Base-by-base conservation (phyloP, 495 filamentous ascomycete genomes). In the Collariella sp. region DNA sequence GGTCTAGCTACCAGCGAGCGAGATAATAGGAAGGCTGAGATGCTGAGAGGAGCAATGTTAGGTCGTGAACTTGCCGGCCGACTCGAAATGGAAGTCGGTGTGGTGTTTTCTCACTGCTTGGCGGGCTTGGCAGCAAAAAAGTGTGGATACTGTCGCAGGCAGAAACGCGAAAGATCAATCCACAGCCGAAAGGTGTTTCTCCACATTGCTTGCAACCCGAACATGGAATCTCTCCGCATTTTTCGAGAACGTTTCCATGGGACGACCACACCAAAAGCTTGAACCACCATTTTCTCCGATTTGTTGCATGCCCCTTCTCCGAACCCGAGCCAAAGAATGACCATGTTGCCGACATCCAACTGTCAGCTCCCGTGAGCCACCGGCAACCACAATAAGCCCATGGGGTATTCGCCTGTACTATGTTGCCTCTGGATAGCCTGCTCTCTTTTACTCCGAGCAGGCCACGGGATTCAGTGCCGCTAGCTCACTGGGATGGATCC, bases 231-330 rank as follows among this genome's bases (percentile, higher is more conserved):
- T 5, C 26, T 9, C 26, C 26, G 9, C 26, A 5, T 9, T 31
- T 31, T 31, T 31, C 26, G 26, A 31, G 5, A 35, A 29, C 18
- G 52, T 9, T 18, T n/a, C 35, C 18, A 24, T 29, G 26, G 9
- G n/a, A 22, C 7, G 24, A 13, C 5, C 29, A 20, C 41, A n/a
- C n/a, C n/a, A n/a, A 9, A 34, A 33, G 22, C 43, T 46, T 46
- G 51, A 52, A 40, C 43, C 18, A 51, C 29, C 19, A 44, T 51
- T 59, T 53, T 59, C 56, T 60, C 60, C 60, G 56, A 59, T 62
- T 59, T 55, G 57, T 36, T 57, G 20, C 5, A 10, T 20, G 19
- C 26, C 26, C 26, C 26, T 31, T 4, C 9, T 9, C 26, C 26
- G 26, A 9, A 31, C 4, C 26, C 26, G 9, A 31, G 26, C 26